Evolutionary conservation across 2,329 filamentous ascomycete genomes (phyloP).

Genomic region (Alternaria angustiovoidea): DNA sequence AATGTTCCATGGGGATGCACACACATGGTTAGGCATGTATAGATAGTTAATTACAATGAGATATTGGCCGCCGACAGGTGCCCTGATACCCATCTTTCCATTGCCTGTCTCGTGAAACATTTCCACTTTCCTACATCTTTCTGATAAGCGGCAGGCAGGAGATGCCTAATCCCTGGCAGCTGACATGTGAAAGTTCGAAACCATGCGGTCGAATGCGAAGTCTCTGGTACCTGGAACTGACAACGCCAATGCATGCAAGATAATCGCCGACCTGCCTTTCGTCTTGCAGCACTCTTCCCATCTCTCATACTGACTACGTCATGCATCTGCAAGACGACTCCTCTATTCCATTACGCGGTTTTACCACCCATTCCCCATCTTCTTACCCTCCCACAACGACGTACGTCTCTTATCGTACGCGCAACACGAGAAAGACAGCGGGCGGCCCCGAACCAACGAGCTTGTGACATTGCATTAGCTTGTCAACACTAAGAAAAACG

Average conservation of each 20-base stretch:
- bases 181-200: background rate
- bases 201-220: background rate
- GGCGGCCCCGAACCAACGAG: conserved; percentile 3
- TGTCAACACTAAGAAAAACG: background rate
- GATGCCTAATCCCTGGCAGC: background rate
- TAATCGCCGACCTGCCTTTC: background rate
- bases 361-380: background rate
- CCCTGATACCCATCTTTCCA: background rate
- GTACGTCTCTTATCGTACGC: background rate
- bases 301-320: background rate
- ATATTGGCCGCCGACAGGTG: background rate
- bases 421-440: conserved; percentile 6
- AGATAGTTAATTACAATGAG: conserved; percentile 7
- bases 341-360: background rate
- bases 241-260: conserved; percentile 1
- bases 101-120: background rate
- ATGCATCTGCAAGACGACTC: background rate
- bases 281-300: background rate
- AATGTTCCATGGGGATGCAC: conserved; percentile 2
- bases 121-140: background rate
- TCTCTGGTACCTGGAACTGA: background rate
- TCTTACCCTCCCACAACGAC: background rate
- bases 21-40: conserved; percentile 4
- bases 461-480: background rate
- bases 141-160: background rate